phyloP scores from a whole-genome alignment of 2,329 filamentous ascomycete genomes.

The Diplocarpon mali region DNA sequence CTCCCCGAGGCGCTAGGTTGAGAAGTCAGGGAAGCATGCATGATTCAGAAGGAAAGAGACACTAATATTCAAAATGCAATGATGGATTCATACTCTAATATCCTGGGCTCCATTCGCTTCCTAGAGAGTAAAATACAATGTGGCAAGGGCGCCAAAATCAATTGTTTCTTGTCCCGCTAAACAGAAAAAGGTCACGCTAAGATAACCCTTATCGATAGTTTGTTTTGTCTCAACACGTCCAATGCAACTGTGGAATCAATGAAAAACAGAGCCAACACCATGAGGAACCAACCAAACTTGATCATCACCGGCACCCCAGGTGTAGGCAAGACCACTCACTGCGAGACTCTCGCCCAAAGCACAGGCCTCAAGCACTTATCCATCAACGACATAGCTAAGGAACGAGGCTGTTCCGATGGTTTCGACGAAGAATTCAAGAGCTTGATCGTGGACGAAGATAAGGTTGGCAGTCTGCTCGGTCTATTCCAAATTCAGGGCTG shows the following conservation, averaged over 20 bases:
- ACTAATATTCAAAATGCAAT: constrained; percentile 14
- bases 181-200: not conserved
- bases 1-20: constrained; percentile 8
- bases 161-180: no score
- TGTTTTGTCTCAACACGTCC: no score
- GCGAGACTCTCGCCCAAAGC: constrained; percentile 65
- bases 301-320: constrained; percentile 93
- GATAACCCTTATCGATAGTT: not conserved
- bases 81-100: constrained; percentile 4
- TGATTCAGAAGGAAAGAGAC: constrained; percentile 8
- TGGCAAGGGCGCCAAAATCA: no score
- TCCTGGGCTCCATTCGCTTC: no score
- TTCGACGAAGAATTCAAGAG: constrained; percentile 77
- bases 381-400: constrained; percentile 87
- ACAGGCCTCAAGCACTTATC: constrained; percentile 73
- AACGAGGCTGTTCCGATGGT: constrained; percentile 75
- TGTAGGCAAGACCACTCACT: constrained; percentile 90
- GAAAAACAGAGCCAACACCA: constrained; percentile 1
- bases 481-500: not conserved
- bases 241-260: not conserved
- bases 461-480: constrained; percentile 39
- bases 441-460: constrained; percentile 95
- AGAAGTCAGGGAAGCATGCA: constrained; percentile 1
- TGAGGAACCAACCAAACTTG: constrained; percentile 63
- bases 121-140: no score